Evolutionary conservation across 352 stramenopile species (phyloP), one percentile per base, ranked within the genome.

Genomic region (Phytophthora niederhauseri): DNA sequence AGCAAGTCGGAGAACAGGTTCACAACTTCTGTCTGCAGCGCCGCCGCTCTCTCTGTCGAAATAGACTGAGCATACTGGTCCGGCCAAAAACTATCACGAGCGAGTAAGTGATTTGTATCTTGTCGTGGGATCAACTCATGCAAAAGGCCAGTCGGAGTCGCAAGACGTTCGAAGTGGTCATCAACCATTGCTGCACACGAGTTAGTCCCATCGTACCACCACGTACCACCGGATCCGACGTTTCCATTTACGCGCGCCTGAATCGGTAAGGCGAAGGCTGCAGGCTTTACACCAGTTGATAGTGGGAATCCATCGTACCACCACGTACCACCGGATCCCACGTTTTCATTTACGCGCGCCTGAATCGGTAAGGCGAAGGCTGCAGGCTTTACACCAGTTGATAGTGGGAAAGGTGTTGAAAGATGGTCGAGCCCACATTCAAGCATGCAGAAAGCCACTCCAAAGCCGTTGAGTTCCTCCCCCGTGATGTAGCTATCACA

Each of bases 401-500:
- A 56, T n/a, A 43, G 41, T 57, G 74, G 28, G 52, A 70, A 84
- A 54, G 61, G 59, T 49, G 45, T 58, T 45, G 67, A 77, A 51
- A 77, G 59, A 43, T 64, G 57, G 4, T 73, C 68, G 2, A 68
- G 43, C 24, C 64, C 57, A 54, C 43, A 61, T 54, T 90, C 80
- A 51, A 79, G 75, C 51, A 80, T 73, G 20, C 73, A 83, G 46
- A 89, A 90, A 22, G 72, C 53, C 14, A 90, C 69, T 7, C 82
- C 82, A 56, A 87, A 90, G 8, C 82, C 82, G 60, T 78, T 80
- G 14, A 89, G 62, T 26, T 81, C 81, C 20, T 74, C 70, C 19
- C 48, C 64, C 57, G 36, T 53, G 12, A 69, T 48, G 7, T 50
- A 63, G 19, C 54, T 58, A 26, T 75, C 68, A 12, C 55, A 64